A percentile compares a stretch with the other conserved stretches of the same genome.
Evolutionary conservation across 768 basidiomycete species (phyloP).

Genomic region (Myochromella boudieri): DNA sequence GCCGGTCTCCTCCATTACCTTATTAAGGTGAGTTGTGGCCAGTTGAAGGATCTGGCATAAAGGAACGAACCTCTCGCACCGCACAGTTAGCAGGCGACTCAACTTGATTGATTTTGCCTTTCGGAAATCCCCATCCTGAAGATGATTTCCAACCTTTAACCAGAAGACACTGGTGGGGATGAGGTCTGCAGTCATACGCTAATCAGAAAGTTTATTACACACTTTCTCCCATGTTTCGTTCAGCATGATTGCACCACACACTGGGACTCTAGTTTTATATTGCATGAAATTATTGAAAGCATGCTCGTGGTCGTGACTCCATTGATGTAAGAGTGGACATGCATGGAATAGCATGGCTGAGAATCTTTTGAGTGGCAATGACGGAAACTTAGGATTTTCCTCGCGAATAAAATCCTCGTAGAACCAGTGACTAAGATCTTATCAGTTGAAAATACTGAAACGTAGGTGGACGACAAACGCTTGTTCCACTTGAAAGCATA

Average conservation of each 20-base stretch:
- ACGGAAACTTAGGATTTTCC: constrained; percentile 83
- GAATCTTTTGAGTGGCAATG: constrained; percentile 88
- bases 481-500: constrained; percentile 99
- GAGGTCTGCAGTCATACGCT: not conserved
- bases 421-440: constrained; percentile 85
- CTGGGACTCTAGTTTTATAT: constrained; percentile 96
- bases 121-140: constrained; percentile 98
- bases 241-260: constrained; percentile 96
- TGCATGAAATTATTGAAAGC: constrained; percentile 90
- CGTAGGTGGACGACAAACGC: constrained; percentile 61
- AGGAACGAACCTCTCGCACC: constrained; percentile 74
- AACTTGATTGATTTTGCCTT: constrained; percentile 98
- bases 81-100: constrained; percentile 86
- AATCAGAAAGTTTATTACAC: constrained; percentile 14
- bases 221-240: constrained; percentile 94
- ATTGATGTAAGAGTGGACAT: constrained; percentile 80
- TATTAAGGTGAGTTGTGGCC: not conserved
- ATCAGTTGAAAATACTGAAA: constrained; percentile 15
- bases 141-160: constrained; percentile 98
- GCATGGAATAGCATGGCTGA: constrained; percentile 87
- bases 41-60: not conserved
- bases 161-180: constrained; percentile 74
- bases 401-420: constrained; percentile 99
- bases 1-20: constrained; percentile 98
- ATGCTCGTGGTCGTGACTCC: constrained; percentile 82